Evolutionary conservation across 129 eudicot genomes (phyloP).

Genomic region (Pittosporum tobira): DNA sequence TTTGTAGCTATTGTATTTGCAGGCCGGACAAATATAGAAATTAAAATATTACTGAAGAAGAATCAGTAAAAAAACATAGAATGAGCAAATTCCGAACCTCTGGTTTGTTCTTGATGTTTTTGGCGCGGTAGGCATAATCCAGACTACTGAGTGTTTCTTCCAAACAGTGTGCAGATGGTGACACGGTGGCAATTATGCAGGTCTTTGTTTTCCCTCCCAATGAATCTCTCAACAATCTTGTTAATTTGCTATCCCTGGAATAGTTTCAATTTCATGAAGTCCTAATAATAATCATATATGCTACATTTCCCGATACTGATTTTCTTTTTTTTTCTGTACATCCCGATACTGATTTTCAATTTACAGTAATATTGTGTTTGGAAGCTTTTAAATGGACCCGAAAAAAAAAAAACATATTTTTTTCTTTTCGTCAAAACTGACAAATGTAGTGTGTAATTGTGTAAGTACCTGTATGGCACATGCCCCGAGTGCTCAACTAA

Average conservation of each 20-base stretch:
- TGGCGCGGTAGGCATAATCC: conserved; percentile 60
- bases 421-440: no score
- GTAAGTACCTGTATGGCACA: conserved; percentile 49
- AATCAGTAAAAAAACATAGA: background rate
- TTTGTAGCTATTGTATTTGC: background rate
- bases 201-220: conserved; percentile 70
- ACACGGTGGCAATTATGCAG: conserved; percentile 55
- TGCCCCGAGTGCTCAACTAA: conserved; percentile 56
- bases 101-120: conserved; percentile 59
- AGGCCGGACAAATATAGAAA: background rate
- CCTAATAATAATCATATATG: background rate
- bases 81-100: conserved; percentile 34
- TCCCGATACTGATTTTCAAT: background rate
- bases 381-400: no score
- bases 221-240: conserved; percentile 56
- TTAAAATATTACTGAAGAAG: background rate
- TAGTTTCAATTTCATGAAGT: background rate
- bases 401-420: no score
- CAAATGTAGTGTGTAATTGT: no score
- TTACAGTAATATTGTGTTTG: no score
- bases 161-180: conserved; percentile 40
- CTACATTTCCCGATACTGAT: background rate
- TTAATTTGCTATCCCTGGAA: conserved; percentile 60
- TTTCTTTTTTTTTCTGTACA: no score
- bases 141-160: conserved; percentile 56